Evolutionary conservation across 768 basidiomycete genomes (phyloP).

Genomic region (Lactarius trivialis): DNA sequence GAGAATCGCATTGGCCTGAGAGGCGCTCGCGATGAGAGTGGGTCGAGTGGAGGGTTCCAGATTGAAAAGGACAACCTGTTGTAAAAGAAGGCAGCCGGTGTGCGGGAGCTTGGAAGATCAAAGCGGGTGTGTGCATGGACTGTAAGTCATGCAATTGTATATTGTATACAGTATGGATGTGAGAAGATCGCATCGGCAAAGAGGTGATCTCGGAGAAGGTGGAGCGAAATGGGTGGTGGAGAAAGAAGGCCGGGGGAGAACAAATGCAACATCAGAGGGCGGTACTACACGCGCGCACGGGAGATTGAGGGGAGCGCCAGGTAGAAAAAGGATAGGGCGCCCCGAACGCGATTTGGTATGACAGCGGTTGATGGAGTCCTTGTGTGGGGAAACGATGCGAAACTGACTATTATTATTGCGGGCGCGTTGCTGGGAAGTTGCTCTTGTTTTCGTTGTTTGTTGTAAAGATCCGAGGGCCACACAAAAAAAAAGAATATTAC

Average conservation of each 20-base stretch:
- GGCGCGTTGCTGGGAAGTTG: conserved; percentile 16
- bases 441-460: conserved; percentile 2
- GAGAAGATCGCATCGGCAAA: conserved; percentile 19
- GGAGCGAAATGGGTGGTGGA: conserved; percentile 11
- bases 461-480: conserved; percentile 8
- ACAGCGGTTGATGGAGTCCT: conserved; percentile 15
- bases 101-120: conserved; percentile 15
- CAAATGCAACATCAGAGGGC: background rate
- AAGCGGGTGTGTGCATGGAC: conserved; percentile 6
- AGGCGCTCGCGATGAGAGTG: conserved; percentile 10
- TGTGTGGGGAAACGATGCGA: conserved; percentile 6
- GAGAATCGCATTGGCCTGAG: conserved; percentile 13
- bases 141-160: background rate
- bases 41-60: background rate
- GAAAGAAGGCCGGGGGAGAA: conserved; percentile 4
- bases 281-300: conserved; percentile 3
- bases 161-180: conserved; percentile 6
- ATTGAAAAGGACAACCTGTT: conserved; percentile 7
- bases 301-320: conserved; percentile 17
- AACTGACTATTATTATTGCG: background rate
- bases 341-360: conserved; percentile 18
- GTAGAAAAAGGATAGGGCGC: conserved; percentile 7
- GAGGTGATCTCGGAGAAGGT: conserved; percentile 19
- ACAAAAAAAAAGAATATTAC: background rate
- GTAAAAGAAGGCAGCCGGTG: conserved; percentile 13